These are phyloP conservation scores for Claviceps quebecensis DNA, from an alignment of 2,329 filamentous ascomycete genomes.

Conservation along the genomic window DNA sequence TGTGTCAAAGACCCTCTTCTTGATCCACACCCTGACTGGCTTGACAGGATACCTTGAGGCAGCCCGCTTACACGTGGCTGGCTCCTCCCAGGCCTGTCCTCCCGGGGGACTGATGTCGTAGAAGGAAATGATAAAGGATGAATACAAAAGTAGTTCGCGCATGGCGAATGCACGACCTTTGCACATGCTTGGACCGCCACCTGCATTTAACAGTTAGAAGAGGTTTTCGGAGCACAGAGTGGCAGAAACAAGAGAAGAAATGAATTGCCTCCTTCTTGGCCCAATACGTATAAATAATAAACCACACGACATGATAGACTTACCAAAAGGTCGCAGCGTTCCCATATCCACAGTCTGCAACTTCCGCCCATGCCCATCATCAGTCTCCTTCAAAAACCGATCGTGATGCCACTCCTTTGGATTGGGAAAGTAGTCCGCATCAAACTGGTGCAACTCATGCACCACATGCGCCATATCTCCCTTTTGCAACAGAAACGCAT, in stretches of 20 bases:
- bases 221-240: background rate
- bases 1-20: slow-evolving; percentile 9
- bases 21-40: slow-evolving; percentile 20
- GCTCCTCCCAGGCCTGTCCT: slow-evolving; percentile 14
- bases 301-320: slow-evolving; percentile 4
- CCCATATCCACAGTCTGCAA: slow-evolving; percentile 11
- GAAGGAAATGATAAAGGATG: slow-evolving; percentile 20
- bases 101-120: slow-evolving; percentile 22
- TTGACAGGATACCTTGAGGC: slow-evolving; percentile 15
- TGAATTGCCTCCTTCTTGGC: no score
- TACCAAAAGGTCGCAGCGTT: slow-evolving; percentile 20
- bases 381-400: slow-evolving; percentile 17
- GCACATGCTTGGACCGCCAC: slow-evolving; percentile 18
- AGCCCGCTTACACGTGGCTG: slow-evolving; percentile 13
- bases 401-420: slow-evolving; percentile 21
- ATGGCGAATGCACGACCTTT: slow-evolving; percentile 19
- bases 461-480: slow-evolving; percentile 21
- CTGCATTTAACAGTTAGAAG: slow-evolving; percentile 11
- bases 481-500: slow-evolving; percentile 18
- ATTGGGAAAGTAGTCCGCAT: slow-evolving; percentile 19
- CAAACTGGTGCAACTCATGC: slow-evolving; percentile 21
- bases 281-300: background rate
- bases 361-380: slow-evolving; percentile 13
- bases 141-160: slow-evolving; percentile 21
- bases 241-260: background rate